Evolutionary conservation across 257 asterid genomes (phyloP).

Genomic region (Capsicum chinense): DNA sequence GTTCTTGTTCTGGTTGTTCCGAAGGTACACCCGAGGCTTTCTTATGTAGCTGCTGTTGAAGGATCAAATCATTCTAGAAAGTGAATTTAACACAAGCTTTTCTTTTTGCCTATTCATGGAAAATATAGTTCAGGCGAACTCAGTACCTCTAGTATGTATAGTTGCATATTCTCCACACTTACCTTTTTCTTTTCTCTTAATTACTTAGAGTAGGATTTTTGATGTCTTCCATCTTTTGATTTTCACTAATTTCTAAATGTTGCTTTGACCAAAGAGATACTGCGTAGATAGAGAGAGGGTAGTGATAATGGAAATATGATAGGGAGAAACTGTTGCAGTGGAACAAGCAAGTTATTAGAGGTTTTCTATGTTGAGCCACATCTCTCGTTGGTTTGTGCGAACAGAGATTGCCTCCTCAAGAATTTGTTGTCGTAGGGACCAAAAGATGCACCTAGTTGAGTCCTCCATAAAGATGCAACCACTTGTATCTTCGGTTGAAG

Average conservation of each 20-base stretch:
- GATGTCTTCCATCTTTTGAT: not conserved
- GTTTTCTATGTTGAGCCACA: not conserved
- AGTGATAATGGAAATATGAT: not conserved
- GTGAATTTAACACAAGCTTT: too few relatives aligned
- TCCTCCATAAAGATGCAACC: not conserved
- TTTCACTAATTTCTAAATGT: not conserved
- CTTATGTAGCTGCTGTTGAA: too few relatives aligned
- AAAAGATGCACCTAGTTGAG: conserved; percentile 17
- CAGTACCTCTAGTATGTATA: conserved; percentile 10
- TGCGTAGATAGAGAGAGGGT: not conserved
- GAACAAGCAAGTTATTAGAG: not conserved
- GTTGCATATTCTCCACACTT: not conserved
- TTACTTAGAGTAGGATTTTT: not conserved
- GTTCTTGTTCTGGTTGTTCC: too few relatives aligned
- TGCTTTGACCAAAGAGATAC: conserved; percentile 1
- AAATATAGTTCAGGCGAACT: not conserved
- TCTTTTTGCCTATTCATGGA: too few relatives aligned
- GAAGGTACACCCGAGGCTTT: too few relatives aligned
- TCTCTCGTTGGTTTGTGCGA: not conserved
- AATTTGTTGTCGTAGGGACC: not conserved
- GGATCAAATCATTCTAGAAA: too few relatives aligned
- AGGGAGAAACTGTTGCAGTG: not conserved
- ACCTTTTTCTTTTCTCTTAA: not conserved
- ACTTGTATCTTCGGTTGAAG: not conserved
- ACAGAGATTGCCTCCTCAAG: conserved; percentile 10